Evolutionary conservation across 2,329 filamentous ascomycete genomes (phyloP).

Genomic region (Cadophora gregata): DNA sequence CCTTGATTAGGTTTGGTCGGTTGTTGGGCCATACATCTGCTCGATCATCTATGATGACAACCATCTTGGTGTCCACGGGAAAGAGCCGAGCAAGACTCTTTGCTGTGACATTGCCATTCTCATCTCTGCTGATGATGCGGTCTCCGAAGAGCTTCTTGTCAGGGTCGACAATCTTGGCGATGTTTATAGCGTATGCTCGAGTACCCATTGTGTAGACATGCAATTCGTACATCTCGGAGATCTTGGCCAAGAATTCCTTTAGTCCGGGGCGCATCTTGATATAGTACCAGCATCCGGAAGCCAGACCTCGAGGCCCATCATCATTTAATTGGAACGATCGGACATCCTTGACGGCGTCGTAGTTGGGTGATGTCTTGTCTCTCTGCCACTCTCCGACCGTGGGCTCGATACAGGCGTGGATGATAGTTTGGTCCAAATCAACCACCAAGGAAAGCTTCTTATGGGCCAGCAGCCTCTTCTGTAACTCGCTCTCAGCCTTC

Average conservation of each 20-base stretch:
- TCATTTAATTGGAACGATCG: conserved; percentile 87
- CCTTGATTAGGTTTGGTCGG: conserved; percentile 91
- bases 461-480: conserved; percentile 78
- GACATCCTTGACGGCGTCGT: conserved; percentile 89
- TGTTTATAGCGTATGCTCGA: conserved; percentile 90
- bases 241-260: conserved; percentile 76
- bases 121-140: conserved; percentile 93
- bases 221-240: conserved; percentile 86
- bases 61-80: conserved; percentile 98
- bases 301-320: conserved; percentile 73
- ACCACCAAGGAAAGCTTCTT: conserved; percentile 93
- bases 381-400: conserved; percentile 96
- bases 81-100: conserved; percentile 93
- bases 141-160: conserved; percentile 89
- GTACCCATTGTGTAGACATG: conserved; percentile 99
- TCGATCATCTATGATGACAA: conserved; percentile 97
- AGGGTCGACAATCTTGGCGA: conserved; percentile 92
- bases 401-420: conserved; percentile 96
- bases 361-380: conserved; percentile 87
- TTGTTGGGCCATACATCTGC: conserved; percentile 95
- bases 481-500: conserved; percentile 83
- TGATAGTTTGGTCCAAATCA: conserved; percentile 97
- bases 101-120: conserved; percentile 90
- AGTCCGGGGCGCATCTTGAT: conserved; percentile 95
- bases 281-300: conserved; percentile 89